Evolutionary conservation across 2,329 filamentous ascomycete species (phyloP).

Genomic region (Phyllosticta ampelicida): DNA sequence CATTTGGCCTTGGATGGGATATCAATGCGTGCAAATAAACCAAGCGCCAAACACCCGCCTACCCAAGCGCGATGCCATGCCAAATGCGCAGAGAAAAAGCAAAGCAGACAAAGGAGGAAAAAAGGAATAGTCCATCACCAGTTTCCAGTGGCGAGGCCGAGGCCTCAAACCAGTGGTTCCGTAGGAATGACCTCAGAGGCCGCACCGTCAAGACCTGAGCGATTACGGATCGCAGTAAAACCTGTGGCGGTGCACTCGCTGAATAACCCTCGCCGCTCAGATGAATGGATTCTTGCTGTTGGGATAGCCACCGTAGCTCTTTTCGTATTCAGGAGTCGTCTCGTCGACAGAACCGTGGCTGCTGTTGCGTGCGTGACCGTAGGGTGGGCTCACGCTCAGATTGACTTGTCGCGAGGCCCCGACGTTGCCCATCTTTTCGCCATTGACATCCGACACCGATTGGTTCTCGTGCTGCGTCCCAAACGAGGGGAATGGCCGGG

Average conservation of each 20-base stretch:
- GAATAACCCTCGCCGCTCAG: conserved; percentile 29
- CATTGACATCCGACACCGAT: background rate
- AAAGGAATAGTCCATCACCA: no score
- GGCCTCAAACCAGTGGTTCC: conserved; percentile 29
- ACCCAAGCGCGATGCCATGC: background rate
- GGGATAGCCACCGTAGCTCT: conserved; percentile 14
- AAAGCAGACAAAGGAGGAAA: conserved; percentile 20
- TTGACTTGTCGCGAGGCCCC: conserved; percentile 30
- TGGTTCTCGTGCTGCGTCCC: conserved; percentile 22
- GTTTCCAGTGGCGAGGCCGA: conserved; percentile 24
- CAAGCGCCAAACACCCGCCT: background rate
- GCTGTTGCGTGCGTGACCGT: conserved; percentile 32
- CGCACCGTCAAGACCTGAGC: conserved; percentile 32
- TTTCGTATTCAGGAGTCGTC: conserved; percentile 29
- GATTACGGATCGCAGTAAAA: conserved; percentile 29
- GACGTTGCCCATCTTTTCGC: conserved; percentile 35
- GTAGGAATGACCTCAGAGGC: conserved; percentile 22
- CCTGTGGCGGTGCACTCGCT: conserved; percentile 15
- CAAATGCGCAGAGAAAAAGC: conserved; percentile 9
- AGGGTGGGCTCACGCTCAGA: conserved; percentile 30
- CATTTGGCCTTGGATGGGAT: background rate
- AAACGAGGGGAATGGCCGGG: conserved; percentile 34
- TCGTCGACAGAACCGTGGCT: conserved; percentile 35
- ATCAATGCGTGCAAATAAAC: background rate
- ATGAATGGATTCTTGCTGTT: conserved; percentile 26